Base-by-base conservation (phyloP, 2,329 filamentous ascomycete genomes). In the Colletotrichum somersetense region DNA sequence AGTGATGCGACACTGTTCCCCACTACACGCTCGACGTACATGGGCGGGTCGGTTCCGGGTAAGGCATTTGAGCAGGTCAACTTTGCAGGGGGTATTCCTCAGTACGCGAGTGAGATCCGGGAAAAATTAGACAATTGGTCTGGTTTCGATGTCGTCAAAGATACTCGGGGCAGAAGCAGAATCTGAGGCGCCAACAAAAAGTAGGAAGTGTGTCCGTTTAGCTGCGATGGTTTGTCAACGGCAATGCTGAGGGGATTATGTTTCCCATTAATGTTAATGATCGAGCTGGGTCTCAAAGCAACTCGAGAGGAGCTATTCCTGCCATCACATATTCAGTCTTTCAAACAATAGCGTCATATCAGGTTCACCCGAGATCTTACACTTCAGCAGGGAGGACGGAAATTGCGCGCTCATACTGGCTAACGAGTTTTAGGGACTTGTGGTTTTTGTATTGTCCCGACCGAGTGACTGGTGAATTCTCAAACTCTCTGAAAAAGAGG, bases 41-140 rank as follows among this genome's bases (percentile, higher is more conserved):
- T 89, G 85, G 89, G 89, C 3, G 85, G 83, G 0, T 88, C 81
- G 52, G 82, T 89, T 1, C 88, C 88, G 0, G 87, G 84, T 0
- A 89, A 90, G 79, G 70, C 70, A 0, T 72, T 70, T 30, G 70
- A 72, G 46, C 70, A 72, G 48, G 75, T 81, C 26, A 72, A 72
- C 59, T 91, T 84, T 68, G 66, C 83, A 0, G 85, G 81, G 0
- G 84, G 84, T 0, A 78, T 86, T 20, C 79, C 80, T 0, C 52
- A 46, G 3, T 86, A 86, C 57, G 64, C 62, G 7, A 40, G 16
- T 0, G 77, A 82, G 61, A 80, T 83, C 57, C 75, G 80, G 20
- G 67, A 73, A 7, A 82, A 79, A 2, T 74, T 84, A 38, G 79
- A 81, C 52, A 74, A 57, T 26, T 79, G 81, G 80, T 74, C 77